Conservation (phyloP, 2,329 filamentous ascomycete species). For the Boeremia lycopersici region DNA sequence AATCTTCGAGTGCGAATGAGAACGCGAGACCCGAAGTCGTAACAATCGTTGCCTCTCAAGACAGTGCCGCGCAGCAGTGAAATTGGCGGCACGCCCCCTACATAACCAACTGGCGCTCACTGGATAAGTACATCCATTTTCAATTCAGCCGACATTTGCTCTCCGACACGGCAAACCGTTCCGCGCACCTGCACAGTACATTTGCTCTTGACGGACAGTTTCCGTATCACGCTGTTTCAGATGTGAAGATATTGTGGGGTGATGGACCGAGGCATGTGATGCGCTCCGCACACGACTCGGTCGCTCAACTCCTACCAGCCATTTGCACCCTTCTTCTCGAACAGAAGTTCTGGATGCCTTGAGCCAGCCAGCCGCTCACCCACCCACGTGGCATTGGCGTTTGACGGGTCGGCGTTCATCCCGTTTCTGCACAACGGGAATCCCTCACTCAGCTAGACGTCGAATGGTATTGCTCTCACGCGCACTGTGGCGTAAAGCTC, state of each 20-base stretch:
- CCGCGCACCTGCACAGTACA: too few relatives aligned
- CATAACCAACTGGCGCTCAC: too few relatives aligned
- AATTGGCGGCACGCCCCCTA: too few relatives aligned
- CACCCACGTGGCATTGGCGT: constrained; percentile 7
- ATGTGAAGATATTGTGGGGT: not conserved
- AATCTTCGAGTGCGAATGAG: not conserved
- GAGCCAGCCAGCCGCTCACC: constrained; percentile 1
- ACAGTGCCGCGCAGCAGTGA: not conserved
- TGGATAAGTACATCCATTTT: too few relatives aligned
- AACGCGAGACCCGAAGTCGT: too few relatives aligned
- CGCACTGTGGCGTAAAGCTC: constrained; percentile 6
- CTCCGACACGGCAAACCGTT: too few relatives aligned
- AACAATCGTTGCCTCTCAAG: not conserved
- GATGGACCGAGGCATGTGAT: not conserved
- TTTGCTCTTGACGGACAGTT: too few relatives aligned
- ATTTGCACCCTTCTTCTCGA: not conserved
- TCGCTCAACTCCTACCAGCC: not conserved
- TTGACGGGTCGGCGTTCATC: constrained; percentile 9
- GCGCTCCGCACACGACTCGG: not conserved
- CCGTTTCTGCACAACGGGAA: constrained; percentile 12
- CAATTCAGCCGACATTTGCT: too few relatives aligned
- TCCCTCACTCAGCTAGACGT: constrained; percentile 2
- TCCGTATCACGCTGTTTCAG: not conserved
- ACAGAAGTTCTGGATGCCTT: constrained; percentile 1
- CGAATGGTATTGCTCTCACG: not conserved